phyloP scores from a whole-genome alignment of 129 eudicot genomes.

The Rutidosis leptorrhynchoides region DNA sequence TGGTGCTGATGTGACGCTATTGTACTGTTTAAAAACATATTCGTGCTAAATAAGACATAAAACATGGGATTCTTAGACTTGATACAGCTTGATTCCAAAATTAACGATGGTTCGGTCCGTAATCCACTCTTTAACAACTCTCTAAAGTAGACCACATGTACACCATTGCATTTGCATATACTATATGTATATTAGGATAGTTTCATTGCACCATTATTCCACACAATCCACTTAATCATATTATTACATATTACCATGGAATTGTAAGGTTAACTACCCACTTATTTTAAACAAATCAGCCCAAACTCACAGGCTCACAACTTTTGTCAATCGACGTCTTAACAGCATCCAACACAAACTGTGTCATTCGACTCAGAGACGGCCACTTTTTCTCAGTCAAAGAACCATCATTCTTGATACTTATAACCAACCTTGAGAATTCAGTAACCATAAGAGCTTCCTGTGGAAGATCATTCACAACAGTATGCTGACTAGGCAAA shows the following conservation, averaged over 20 bases:
- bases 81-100: background rate
- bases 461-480: slow-evolving; percentile 58
- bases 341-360: slow-evolving; percentile 67
- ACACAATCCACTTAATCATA: background rate
- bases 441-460: slow-evolving; percentile 53
- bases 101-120: background rate
- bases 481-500: slow-evolving; percentile 46
- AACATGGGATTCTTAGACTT: background rate
- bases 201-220: background rate
- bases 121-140: background rate
- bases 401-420: slow-evolving; percentile 40
- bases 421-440: slow-evolving; percentile 45
- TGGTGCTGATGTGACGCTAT: too few relatives aligned
- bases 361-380: slow-evolving; percentile 52
- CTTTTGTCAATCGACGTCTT: slow-evolving; percentile 58
- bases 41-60: background rate
- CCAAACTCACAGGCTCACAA: slow-evolving; percentile 43
- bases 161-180: background rate
- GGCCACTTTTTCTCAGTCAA: slow-evolving; percentile 63
- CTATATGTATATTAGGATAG: background rate
- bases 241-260: background rate
- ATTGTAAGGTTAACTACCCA: slow-evolving; percentile 1
- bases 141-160: too few relatives aligned
- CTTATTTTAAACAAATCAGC: slow-evolving; percentile 11
- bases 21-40: too few relatives aligned